Conservation (phyloP, 208 protist genomes). For the Trypanosoma rangeli region DNA sequence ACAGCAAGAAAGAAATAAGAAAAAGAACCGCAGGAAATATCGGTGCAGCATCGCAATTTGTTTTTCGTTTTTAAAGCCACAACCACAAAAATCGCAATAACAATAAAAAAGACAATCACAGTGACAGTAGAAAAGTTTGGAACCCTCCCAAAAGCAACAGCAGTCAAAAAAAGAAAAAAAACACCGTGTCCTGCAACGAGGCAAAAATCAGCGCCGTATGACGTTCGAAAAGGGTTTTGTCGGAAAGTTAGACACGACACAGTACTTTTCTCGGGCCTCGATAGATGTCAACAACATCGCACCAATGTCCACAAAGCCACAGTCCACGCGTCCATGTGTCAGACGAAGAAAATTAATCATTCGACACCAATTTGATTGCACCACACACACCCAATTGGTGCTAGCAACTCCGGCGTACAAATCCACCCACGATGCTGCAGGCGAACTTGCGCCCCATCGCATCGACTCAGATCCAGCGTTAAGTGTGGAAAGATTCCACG, state of each 20-base stretch:
- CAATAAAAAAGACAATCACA: too few relatives aligned
- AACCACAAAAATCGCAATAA: not conserved
- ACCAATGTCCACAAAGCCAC: slow-evolving; percentile 36
- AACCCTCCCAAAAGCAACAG: not conserved
- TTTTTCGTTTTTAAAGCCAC: too few relatives aligned
- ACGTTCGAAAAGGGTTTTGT: slow-evolving; percentile 32
- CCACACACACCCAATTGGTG: slow-evolving; percentile 32
- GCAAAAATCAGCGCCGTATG: not conserved
- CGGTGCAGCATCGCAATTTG: not conserved
- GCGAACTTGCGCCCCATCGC: slow-evolving; percentile 31
- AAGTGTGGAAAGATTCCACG: slow-evolving; percentile 23
- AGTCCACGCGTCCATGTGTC: slow-evolving; percentile 29
- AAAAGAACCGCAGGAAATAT: too few relatives aligned
- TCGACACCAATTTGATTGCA: slow-evolving; percentile 41
- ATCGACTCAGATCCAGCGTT: slow-evolving; percentile 18
- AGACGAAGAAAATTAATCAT: slow-evolving; percentile 38
- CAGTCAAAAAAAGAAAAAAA: not conserved
- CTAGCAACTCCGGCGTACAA: slow-evolving; percentile 32
- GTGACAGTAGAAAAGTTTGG: too few relatives aligned
- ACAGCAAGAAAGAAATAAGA: not conserved
- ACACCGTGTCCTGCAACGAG: not conserved
- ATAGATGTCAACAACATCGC: slow-evolving; percentile 18
- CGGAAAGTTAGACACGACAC: slow-evolving; percentile 28
- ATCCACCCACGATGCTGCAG: slow-evolving; percentile 31
- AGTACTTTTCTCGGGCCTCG: slow-evolving; percentile 24